Conservation (phyloP, 2,329 filamentous ascomycete species). For the Orbilia blumenaviensis region DNA sequence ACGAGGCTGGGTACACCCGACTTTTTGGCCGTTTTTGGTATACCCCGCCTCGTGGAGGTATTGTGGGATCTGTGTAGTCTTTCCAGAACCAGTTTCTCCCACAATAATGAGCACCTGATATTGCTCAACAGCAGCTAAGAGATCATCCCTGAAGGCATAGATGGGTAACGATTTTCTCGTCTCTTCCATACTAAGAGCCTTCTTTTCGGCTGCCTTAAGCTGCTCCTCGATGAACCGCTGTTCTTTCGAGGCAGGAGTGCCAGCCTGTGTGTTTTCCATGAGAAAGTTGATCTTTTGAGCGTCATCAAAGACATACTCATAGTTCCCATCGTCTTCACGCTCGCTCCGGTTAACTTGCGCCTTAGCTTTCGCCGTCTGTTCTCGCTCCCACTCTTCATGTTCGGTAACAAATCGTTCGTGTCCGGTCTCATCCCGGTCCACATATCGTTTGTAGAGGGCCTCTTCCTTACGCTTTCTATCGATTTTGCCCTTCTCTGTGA, state of each 20-base stretch:
- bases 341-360: conserved; percentile 71
- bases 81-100: conserved; percentile 92
- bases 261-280: conserved; percentile 77
- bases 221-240: conserved; percentile 81
- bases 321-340: conserved; percentile 79
- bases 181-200: conserved; percentile 86
- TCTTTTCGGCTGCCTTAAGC: conserved; percentile 87
- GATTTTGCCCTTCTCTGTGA: conserved; percentile 90
- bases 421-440: conserved; percentile 85
- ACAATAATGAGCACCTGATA: conserved; percentile 91
- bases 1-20: conserved; percentile 92
- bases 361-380: conserved; percentile 87
- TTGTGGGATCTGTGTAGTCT: conserved; percentile 93
- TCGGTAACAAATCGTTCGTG: conserved; percentile 91
- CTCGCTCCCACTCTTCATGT: conserved; percentile 93
- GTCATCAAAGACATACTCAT: conserved; percentile 92
- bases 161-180: conserved; percentile 90
- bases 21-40: conserved; percentile 81
- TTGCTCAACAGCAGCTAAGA: conserved; percentile 84
- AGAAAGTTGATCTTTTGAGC: conserved; percentile 87
- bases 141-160: conserved; percentile 83
- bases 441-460: conserved; percentile 86
- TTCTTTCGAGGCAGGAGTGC: conserved; percentile 75
- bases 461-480: conserved; percentile 87
- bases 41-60: conserved; percentile 92